Evolutionary conservation across 2,329 filamentous ascomycete species (phyloP), one percentile per base, ranked within the genome.

Genomic region (Aspergillus fructus): DNA sequence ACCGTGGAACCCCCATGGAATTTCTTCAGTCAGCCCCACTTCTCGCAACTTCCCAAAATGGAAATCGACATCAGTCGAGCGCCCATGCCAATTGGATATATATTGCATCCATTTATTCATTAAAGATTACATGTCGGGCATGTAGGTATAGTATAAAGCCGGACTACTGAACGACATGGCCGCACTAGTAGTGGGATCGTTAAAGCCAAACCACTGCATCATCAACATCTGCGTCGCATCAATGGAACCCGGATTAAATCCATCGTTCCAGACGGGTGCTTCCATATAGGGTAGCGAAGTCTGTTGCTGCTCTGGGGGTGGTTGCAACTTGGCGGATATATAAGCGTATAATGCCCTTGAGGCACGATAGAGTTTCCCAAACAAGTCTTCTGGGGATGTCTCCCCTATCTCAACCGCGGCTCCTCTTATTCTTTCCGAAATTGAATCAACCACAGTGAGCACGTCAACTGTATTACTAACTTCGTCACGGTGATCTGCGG

Each of bases 41-140:
- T 59, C 63, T 19, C 7, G 48, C 59, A 68, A 64, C 64, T 68
- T 66, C 67, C 62, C 30, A 58, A 67, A 61, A 11, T 21, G 59
- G 66, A 61, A 47, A 34, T 12, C 13, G 27, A 47, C 11, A 33
- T 9, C 30, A 46, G 9, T 46, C 23, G 27, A 30, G 27, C 27
- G 27, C 27, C 27, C 27, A 30, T 9, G 27, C 9, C 27, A 30
- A 30, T 8, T 30, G 27, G 27, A 9, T 30, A 30, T 30, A 30
- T 12, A 11, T 4, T 30, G 9, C 27, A 30, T 30, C 27, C 9
- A 30, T 30, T 37, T 37, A 37, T 15, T 37, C 4, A 37, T 37
- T 37, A 5, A 37, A n/a, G 8, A 30, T 30, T 30, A 30, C 27
- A 30, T 30, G 9, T 11, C 27, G 27, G 27, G 27, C 27, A 30